Percentiles rank a stretch among this genome's conserved stretches.
phyloP scores from a whole-genome alignment of 257 asterid species.

The Dorcoceras hygrometricum region DNA sequence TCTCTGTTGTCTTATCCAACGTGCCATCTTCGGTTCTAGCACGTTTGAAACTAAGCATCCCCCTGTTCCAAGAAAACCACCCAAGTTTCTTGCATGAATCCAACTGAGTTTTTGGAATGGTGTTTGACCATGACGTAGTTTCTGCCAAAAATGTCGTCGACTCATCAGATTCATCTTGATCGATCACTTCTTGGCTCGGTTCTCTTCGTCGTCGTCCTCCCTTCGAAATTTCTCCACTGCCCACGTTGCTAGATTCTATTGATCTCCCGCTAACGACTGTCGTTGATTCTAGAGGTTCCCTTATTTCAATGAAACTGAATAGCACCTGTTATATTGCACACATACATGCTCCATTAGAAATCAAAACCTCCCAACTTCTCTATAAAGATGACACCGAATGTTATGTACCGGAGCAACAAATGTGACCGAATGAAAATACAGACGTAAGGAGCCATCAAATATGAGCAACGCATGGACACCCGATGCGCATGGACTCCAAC shows the following conservation, averaged over 20 bases:
- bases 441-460: no score
- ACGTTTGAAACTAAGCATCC: constrained; percentile 51
- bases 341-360: not conserved
- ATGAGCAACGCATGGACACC: no score
- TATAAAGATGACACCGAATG: no score
- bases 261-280: constrained; percentile 9
- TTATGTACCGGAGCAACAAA: no score
- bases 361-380: not conserved
- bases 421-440: no score
- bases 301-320: constrained; percentile 43
- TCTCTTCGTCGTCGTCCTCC: constrained; percentile 42
- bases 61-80: constrained; percentile 57
- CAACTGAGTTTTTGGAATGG: constrained; percentile 14
- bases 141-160: constrained; percentile 13
- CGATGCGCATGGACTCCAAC: no score
- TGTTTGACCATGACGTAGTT: constrained; percentile 9
- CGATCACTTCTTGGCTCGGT: constrained; percentile 25
- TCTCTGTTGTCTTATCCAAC: constrained; percentile 22
- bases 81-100: constrained; percentile 44
- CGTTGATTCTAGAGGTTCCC: constrained; percentile 27
- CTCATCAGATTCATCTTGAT: constrained; percentile 31
- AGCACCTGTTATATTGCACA: constrained; percentile 35
- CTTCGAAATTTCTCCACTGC: constrained; percentile 5
- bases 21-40: constrained; percentile 38
- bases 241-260: not conserved